Percentiles rank a stretch among this genome's conserved stretches.
These are phyloP conservation scores for Hymenoscyphus salicellus DNA, from an alignment of 2,329 filamentous ascomycete genomes.

Conservation along the genomic window DNA sequence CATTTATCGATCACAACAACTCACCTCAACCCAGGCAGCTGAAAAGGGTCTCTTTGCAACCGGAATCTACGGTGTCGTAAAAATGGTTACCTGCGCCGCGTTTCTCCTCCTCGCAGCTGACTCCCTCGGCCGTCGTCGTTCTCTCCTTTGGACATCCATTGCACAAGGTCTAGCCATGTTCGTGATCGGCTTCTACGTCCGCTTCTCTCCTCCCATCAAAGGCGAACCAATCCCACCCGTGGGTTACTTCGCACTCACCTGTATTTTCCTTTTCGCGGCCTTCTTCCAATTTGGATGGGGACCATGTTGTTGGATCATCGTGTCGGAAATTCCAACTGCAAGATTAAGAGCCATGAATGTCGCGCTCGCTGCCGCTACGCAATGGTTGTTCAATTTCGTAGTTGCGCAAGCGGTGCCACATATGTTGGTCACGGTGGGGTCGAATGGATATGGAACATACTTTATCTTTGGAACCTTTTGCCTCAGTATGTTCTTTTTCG, in stretches of 20 bases:
- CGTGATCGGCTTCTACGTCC: constrained; percentile 69
- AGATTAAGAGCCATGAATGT: constrained; percentile 66
- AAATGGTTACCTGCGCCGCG: constrained; percentile 59
- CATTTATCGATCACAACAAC: background rate
- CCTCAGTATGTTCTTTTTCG: constrained; percentile 50
- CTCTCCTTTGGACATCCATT: constrained; percentile 62
- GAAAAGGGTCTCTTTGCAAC: constrained; percentile 66
- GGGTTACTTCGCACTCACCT: constrained; percentile 67
- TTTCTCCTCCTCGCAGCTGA: constrained; percentile 69
- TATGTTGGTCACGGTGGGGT: constrained; percentile 58
- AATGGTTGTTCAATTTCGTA: constrained; percentile 74
- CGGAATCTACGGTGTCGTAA: constrained; percentile 70
- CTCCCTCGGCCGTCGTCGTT: constrained; percentile 60
- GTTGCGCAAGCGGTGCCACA: constrained; percentile 65
- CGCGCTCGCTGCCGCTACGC: constrained; percentile 63
- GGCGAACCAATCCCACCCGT: constrained; percentile 58
- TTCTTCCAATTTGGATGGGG: constrained; percentile 72
- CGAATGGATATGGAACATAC: constrained; percentile 55
- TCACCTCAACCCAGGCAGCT: constrained; percentile 40
- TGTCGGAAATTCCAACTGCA: constrained; percentile 67
- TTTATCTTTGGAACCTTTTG: constrained; percentile 68
- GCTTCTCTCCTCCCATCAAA: constrained; percentile 55
- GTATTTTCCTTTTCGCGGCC: constrained; percentile 69
- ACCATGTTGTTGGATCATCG: constrained; percentile 67
- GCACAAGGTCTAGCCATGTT: constrained; percentile 63